Conservation (phyloP, 2,329 filamentous ascomycete genomes). For the Fusarium globosum region DNA sequence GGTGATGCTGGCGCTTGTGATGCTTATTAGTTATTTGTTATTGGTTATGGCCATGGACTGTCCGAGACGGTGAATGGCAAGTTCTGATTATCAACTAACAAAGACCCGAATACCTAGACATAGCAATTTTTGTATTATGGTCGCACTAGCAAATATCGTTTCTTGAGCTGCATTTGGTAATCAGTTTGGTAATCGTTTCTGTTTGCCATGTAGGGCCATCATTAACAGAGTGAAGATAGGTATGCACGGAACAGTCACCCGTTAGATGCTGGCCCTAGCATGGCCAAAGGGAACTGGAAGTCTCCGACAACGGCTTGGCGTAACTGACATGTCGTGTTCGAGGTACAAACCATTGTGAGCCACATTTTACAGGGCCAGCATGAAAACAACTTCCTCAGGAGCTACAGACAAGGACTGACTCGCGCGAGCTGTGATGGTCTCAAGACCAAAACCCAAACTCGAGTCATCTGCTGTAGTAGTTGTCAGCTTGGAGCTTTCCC, state of each 20-base stretch:
- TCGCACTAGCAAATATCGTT: not conserved
- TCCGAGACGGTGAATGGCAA: not conserved
- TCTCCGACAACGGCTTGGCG: slow-evolving; percentile 30
- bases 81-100: not conserved
- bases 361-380: not conserved
- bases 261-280: not conserved
- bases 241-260: not conserved
- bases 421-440: not conserved
- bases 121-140: not conserved
- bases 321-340: slow-evolving; percentile 26
- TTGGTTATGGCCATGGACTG: not conserved
- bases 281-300: not conserved
- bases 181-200: not conserved
- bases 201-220: not conserved
- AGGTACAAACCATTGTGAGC: not conserved
- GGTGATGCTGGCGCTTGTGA: not conserved
- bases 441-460: not conserved
- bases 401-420: not conserved
- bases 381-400: not conserved
- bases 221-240: not conserved
- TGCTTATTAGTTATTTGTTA: not conserved
- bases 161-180: not conserved
- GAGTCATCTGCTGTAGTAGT: slow-evolving; percentile 1
- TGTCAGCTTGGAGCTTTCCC: not conserved
- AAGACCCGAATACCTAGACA: not conserved